Base-by-base conservation (phyloP, 805 yeast genomes). In the Hanseniaspora lachancei region DNA sequence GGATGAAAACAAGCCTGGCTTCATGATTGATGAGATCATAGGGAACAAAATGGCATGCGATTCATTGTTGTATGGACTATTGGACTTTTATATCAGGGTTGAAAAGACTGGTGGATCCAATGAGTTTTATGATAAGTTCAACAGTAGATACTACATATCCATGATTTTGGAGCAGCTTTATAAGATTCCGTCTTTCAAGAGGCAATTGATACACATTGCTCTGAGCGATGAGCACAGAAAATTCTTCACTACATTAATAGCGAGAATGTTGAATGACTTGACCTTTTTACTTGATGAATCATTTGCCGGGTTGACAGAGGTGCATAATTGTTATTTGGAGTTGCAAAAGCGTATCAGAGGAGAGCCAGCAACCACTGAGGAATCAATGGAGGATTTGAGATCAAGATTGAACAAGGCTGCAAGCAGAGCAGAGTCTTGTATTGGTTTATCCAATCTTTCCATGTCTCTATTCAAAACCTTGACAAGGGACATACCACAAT, bases 71-170 rank as follows among this genome's bases (percentile, higher is more conserved):
- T 89, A 86, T 63, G 85, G 96, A 0, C 74, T 93, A 57, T 76
- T 93, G 69, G 95, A 88, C 62, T 85, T 89, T 59, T 93, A 91
- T 67, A 95, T 93, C 38, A 87, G 86, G 75, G 89, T 91, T 51
- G 99, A 93, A 67, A 89, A 86, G 64, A 93, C 98, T 0, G 98
- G 98, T 10, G 84, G 96, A 1, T 82, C 91, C 8, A 81, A 95
- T 0, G 97, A 93, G 69, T 93, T 91, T 66, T 91, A 91, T 68
- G 99, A 93, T 68, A 93, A 93, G 70, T 93, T 93, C 72, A 89
- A 88, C 67, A 79, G 87, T 46, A 78, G 98, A 67, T 91, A 81
- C 68, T 84, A 87, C 65, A 86, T 93, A 32, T 84, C 96, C 0
- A 78, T 78, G 48, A 84, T 93, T 36, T 71, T 93, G 62, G 91